A percentile compares a stretch with the other conserved stretches of the same genome.
Evolutionary conservation across 306 rosid genomes (phyloP).

Genomic region (Coriaria nepalensis): DNA sequence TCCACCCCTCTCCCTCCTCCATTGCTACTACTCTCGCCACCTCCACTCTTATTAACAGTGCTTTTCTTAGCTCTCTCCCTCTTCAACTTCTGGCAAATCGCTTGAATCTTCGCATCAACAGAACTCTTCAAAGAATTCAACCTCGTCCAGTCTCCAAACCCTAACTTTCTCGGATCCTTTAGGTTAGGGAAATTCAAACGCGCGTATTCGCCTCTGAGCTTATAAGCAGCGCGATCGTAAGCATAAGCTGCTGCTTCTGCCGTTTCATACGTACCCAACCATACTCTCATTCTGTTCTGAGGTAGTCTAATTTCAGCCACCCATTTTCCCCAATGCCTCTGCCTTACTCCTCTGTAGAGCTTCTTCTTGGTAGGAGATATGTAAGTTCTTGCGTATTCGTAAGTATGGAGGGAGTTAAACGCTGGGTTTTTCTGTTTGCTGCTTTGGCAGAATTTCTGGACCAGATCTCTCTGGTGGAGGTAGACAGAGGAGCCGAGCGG

Average conservation of each 20-base stretch:
- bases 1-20: no score
- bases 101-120: conserved; percentile 82
- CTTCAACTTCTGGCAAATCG: conserved; percentile 74
- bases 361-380: conserved; percentile 40
- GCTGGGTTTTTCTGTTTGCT: conserved; percentile 16
- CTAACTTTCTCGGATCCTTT: conserved; percentile 47
- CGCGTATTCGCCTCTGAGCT: conserved; percentile 91
- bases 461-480: conserved; percentile 61
- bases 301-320: conserved; percentile 95
- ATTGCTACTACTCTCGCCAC: neutral
- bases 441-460: conserved; percentile 50
- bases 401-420: conserved; percentile 10
- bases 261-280: conserved; percentile 88
- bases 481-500: conserved; percentile 68
- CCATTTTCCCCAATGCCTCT: conserved; percentile 99
- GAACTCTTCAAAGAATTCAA: conserved; percentile 50
- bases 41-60: neutral
- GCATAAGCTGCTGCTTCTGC: conserved; percentile 97
- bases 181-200: conserved; percentile 81
- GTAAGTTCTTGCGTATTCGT: conserved; percentile 3
- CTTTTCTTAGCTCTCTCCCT: conserved; percentile 54
- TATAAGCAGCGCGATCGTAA: conserved; percentile 88
- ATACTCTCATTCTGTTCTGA: conserved; percentile 90
- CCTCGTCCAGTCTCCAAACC: conserved; percentile 40
- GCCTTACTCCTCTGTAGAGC: conserved; percentile 92